These are phyloP conservation scores for Plicaturopsis crispa DNA, from an alignment of 768 basidiomycete genomes.

Conservation along the genomic window DNA sequence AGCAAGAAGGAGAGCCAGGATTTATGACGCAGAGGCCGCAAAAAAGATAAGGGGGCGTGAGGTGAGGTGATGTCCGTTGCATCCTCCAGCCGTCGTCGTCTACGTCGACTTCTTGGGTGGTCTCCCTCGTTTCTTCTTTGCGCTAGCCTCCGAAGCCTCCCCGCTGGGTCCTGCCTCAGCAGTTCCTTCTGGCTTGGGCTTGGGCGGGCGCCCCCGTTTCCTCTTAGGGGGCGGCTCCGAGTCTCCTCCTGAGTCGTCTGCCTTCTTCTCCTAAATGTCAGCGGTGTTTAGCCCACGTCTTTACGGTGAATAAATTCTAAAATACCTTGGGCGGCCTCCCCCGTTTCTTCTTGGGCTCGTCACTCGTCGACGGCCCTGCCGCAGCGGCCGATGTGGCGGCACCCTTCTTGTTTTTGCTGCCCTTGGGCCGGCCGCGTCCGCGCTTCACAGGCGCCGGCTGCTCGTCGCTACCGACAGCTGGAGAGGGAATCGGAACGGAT, in stretches of 20 bases:
- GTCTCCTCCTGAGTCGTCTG: slow-evolving; percentile 39
- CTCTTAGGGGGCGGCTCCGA: slow-evolving; percentile 45
- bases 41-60: too few species aligned
- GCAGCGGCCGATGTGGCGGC: slow-evolving; percentile 22
- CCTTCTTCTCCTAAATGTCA: slow-evolving; percentile 23
- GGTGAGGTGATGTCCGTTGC: too few species aligned
- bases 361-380: slow-evolving; percentile 16
- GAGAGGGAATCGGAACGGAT: slow-evolving; percentile 1
- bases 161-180: slow-evolving; percentile 31
- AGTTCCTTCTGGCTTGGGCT: slow-evolving; percentile 43
- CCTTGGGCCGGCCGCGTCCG: slow-evolving; percentile 83
- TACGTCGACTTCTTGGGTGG: too few species aligned
- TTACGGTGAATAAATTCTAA: too few species aligned
- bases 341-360: slow-evolving; percentile 34
- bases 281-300: too few species aligned
- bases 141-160: slow-evolving; percentile 37
- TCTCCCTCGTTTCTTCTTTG: slow-evolving; percentile 68
- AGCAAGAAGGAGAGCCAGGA: too few species aligned
- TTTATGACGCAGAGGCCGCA: too few species aligned
- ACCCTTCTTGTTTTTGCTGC: slow-evolving; percentile 70
- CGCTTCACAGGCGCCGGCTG: slow-evolving; percentile 48
- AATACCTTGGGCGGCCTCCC: slow-evolving; percentile 49
- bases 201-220: slow-evolving; percentile 70
- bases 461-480: slow-evolving; percentile 10
- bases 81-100: too few species aligned